These are phyloP conservation scores for Lactifluus pinguis DNA, from an alignment of 768 basidiomycete genomes.

Conservation along the genomic window DNA sequence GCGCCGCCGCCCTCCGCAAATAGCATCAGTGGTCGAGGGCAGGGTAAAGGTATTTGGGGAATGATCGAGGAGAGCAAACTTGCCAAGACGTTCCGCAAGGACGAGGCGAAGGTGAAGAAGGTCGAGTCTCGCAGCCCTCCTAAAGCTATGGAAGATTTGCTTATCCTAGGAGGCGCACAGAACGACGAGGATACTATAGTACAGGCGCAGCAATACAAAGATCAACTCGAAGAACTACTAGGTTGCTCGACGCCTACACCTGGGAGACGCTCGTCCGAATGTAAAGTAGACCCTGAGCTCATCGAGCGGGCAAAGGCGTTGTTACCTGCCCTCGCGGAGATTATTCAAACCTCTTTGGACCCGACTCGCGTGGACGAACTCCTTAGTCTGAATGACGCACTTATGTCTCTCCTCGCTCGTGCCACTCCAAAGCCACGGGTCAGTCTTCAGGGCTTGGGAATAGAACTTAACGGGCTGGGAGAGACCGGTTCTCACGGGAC, in stretches of 20 bases:
- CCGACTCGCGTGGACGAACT: slow-evolving; percentile 57
- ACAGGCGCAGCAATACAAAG: slow-evolving; percentile 34
- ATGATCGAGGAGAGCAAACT: slow-evolving; percentile 83
- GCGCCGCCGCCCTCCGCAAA: slow-evolving; percentile 21
- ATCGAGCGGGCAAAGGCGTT: slow-evolving; percentile 43
- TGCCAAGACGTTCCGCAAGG: slow-evolving; percentile 56
- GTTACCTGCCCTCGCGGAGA: slow-evolving; percentile 39
- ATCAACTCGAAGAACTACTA: slow-evolving; percentile 24
- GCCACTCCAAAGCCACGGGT: slow-evolving; percentile 12
- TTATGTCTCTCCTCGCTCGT: slow-evolving; percentile 48
- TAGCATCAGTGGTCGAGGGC: slow-evolving; percentile 40
- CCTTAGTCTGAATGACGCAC: slow-evolving; percentile 60
- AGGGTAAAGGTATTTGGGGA: slow-evolving; percentile 65
- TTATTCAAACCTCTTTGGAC: slow-evolving; percentile 51
- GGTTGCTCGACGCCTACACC: slow-evolving; percentile 21
- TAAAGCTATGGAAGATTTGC: slow-evolving; percentile 14
- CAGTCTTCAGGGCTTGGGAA: slow-evolving; percentile 13
- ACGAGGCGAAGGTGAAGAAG: slow-evolving; percentile 41
- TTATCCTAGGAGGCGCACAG: slow-evolving; percentile 18
- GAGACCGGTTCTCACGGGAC: background rate
- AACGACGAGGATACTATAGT: slow-evolving; percentile 38
- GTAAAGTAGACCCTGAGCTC: slow-evolving; percentile 31
- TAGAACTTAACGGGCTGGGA: slow-evolving; percentile 11
- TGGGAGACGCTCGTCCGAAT: slow-evolving; percentile 6
- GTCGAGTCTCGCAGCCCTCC: slow-evolving; percentile 28